A percentile compares a stretch with the other conserved stretches of the same genome.
These are phyloP conservation scores for Rhodotorula babjevae DNA, from an alignment of 768 basidiomycete genomes.

Conservation along the genomic window DNA sequence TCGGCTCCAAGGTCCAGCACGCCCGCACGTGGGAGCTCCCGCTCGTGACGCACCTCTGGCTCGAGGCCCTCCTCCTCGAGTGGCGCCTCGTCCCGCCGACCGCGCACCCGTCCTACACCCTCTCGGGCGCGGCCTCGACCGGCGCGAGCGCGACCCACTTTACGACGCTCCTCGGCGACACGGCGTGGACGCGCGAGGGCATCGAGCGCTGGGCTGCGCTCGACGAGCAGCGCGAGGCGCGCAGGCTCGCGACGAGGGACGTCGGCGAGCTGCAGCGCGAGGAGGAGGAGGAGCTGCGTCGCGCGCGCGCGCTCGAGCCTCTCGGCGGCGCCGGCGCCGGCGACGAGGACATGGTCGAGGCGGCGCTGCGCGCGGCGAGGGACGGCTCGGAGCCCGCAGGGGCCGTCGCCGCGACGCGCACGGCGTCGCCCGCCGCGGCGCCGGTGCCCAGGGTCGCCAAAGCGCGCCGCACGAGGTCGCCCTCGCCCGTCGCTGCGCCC, in stretches of 20 bases:
- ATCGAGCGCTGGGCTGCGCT: constrained; percentile 41
- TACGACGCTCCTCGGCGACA: constrained; percentile 20
- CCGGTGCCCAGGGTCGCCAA: not conserved
- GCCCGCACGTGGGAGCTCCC: constrained; percentile 77
- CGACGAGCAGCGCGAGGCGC: constrained; percentile 3
- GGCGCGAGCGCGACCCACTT: constrained; percentile 24
- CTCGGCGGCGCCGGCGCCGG: too few species aligned
- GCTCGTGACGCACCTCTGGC: constrained; percentile 82
- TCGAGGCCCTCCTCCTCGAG: constrained; percentile 79
- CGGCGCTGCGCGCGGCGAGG: not conserved
- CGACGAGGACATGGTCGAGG: too few species aligned
- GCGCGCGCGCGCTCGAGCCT: not conserved
- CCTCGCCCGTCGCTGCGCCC: not conserved
- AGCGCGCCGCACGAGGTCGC: not conserved
- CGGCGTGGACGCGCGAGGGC: constrained; percentile 23
- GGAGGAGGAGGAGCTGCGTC: constrained; percentile 1
- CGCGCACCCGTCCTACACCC: constrained; percentile 23
- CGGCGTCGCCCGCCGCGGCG: not conserved
- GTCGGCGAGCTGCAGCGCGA: constrained; percentile 25
- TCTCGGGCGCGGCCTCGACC: not conserved
- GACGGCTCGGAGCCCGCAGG: too few species aligned
- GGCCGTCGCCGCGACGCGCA: not conserved
- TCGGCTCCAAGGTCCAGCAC: constrained; percentile 63
- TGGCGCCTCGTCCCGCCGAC: constrained; percentile 53
- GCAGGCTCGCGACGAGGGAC: constrained; percentile 1